A percentile compares a stretch with the other conserved stretches of the same genome.
phyloP scores from a whole-genome alignment of 345 rosid species.

The Kernera saxatilis region DNA sequence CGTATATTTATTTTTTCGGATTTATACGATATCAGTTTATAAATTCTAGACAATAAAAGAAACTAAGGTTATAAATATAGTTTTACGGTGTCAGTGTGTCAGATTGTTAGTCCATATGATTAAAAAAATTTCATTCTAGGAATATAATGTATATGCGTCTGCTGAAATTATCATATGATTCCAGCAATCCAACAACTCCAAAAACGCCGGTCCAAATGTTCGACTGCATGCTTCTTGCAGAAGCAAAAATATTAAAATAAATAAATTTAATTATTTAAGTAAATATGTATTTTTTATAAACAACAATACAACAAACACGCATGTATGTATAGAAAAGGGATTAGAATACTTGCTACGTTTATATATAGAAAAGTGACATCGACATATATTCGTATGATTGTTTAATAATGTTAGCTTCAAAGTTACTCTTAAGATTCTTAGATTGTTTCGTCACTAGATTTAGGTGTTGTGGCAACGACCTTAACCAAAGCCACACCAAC shows the following conservation, averaged over 20 bases:
- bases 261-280: background rate
- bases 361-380: slow-evolving; percentile 3
- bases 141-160: background rate
- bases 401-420: slow-evolving; percentile 24
- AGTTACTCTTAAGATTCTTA: slow-evolving; percentile 15
- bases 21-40: background rate
- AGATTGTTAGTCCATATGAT: background rate
- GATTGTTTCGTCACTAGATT: slow-evolving; percentile 20
- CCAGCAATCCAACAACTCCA: slow-evolving; percentile 29
- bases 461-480: slow-evolving; percentile 30
- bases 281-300: background rate
- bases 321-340: slow-evolving; percentile 4
- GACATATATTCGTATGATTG: slow-evolving; percentile 17
- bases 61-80: background rate
- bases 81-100: background rate
- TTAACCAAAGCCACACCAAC: slow-evolving; percentile 25
- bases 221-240: slow-evolving; percentile 20
- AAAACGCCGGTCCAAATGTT: slow-evolving; percentile 21
- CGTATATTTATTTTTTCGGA: background rate
- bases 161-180: slow-evolving; percentile 3
- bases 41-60: background rate
- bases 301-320: background rate
- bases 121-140: background rate
- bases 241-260: slow-evolving; percentile 12
- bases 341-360: background rate